Conservation (phyloP, 2,329 filamentous ascomycete species). For the Coniochaeta sp. region DNA sequence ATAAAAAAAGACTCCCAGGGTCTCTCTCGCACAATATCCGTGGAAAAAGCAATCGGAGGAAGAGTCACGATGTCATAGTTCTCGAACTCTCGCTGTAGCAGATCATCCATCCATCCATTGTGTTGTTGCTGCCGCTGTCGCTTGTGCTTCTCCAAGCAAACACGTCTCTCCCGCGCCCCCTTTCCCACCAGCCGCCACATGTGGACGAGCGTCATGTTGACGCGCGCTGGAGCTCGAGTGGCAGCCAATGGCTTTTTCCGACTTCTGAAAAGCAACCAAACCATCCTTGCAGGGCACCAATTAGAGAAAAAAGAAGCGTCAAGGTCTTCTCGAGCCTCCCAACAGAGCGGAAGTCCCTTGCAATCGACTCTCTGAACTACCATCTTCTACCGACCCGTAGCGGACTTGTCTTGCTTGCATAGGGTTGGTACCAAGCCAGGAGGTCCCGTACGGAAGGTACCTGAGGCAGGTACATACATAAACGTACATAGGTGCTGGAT, state of each 20-base stretch:
- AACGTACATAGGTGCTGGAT: neutral
- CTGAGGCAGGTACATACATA: neutral
- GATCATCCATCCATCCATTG: neutral
- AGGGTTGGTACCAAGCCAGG: neutral
- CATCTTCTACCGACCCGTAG: neutral
- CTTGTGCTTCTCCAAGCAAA: neutral
- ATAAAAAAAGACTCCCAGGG: neutral
- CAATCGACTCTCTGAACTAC: neutral
- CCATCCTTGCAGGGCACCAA: neutral
- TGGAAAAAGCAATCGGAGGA: neutral
- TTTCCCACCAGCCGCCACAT: neutral
- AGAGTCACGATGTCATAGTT: neutral
- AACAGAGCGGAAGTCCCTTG: neutral
- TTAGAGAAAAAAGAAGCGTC: neutral
- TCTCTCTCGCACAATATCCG: neutral
- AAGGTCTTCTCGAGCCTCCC: neutral
- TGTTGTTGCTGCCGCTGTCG: neutral
- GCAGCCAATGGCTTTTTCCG: neutral
- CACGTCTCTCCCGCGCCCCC: neutral
- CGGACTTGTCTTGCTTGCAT: neutral
- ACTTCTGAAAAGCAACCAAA: neutral
- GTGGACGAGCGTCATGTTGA: slow-evolving; percentile 2
- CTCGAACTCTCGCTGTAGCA: neutral
- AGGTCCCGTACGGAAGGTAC: neutral
- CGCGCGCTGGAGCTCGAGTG: neutral